phyloP scores from a whole-genome alignment of 1,139 yeast species.

The Yamadazyma membranifaciens region DNA sequence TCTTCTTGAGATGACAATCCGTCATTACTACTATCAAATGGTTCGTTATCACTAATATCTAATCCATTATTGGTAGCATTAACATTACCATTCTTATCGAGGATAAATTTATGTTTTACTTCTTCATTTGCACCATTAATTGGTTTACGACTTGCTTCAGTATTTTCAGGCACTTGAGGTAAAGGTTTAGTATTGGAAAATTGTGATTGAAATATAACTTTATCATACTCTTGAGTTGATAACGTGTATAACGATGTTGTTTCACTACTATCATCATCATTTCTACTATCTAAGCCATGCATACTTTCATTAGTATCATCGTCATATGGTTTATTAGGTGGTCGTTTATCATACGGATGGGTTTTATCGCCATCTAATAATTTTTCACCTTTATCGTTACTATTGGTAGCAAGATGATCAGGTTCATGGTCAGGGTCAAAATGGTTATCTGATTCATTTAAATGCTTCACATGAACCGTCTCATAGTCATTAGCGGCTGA shows the following conservation, averaged over 20 bases:
- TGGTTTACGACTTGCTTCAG: background rate
- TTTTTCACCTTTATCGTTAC: background rate
- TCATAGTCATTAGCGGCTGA: constrained; percentile 31
- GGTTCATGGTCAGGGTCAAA: constrained; percentile 4
- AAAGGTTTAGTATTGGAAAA: constrained; percentile 29
- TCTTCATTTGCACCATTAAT: background rate
- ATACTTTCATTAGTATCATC: background rate
- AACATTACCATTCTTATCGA: background rate
- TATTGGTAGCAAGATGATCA: background rate
- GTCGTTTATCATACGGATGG: constrained; percentile 3
- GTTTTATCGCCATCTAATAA: background rate
- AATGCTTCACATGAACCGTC: constrained; percentile 25
- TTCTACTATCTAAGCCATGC: constrained; percentile 1
- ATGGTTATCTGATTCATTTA: constrained; percentile 4
- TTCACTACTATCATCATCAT: constrained; percentile 16
- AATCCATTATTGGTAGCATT: background rate
- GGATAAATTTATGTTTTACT: no score
- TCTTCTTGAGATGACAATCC: background rate
- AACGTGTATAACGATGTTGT: constrained; percentile 42
- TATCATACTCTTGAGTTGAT: constrained; percentile 56
- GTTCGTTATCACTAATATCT: constrained; percentile 2
- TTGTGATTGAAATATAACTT: constrained; percentile 52
- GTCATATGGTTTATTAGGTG: constrained; percentile 3
- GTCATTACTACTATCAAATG: background rate
- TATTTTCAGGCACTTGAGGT: constrained; percentile 22